Percentiles rank a stretch among this genome's conserved stretches.
These are phyloP conservation scores for Pseudozyma sp. DNA, from an alignment of 1,284 basidiomycete species.

Conservation along the genomic window DNA sequence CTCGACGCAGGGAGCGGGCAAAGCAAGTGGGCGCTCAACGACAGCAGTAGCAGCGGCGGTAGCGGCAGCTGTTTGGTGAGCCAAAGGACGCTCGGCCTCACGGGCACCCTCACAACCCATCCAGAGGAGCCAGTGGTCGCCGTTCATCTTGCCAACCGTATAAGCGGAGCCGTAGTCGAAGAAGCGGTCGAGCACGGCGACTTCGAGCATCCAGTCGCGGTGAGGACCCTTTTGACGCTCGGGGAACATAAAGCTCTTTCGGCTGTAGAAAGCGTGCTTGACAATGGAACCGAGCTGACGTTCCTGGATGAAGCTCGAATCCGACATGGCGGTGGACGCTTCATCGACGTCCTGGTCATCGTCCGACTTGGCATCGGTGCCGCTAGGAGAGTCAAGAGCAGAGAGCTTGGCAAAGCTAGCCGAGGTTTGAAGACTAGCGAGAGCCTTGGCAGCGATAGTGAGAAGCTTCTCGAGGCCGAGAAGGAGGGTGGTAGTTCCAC, in stretches of 20 bases:
- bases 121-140: slow-evolving; percentile 98
- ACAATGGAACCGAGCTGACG: slow-evolving; percentile 59
- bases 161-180: slow-evolving; percentile 88
- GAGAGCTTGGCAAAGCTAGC: slow-evolving; percentile 36
- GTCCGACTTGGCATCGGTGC: slow-evolving; percentile 7
- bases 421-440: slow-evolving; percentile 66
- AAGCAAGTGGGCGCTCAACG: slow-evolving; percentile 49
- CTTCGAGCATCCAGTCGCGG: slow-evolving; percentile 92
- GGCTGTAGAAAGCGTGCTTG: slow-evolving; percentile 82
- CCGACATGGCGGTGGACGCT: slow-evolving; percentile 33
- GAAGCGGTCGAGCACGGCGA: slow-evolving; percentile 87
- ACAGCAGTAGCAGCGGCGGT: slow-evolving; percentile 44
- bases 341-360: slow-evolving; percentile 16
- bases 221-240: slow-evolving; percentile 95
- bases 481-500: slow-evolving; percentile 97
- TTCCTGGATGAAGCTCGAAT: slow-evolving; percentile 37
- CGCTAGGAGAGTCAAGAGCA: slow-evolving; percentile 12
- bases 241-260: slow-evolving; percentile 99
- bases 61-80: slow-evolving; percentile 19
- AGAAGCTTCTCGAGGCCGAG: slow-evolving; percentile 74
- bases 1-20: slow-evolving; percentile 47
- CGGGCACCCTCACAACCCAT: slow-evolving; percentile 61
- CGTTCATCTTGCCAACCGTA: slow-evolving; percentile 96
- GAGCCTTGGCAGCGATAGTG: slow-evolving; percentile 83
- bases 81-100: slow-evolving; percentile 54